phyloP scores from a whole-genome alignment of 2,329 filamentous ascomycete species.

The Cladosporium sp. region DNA sequence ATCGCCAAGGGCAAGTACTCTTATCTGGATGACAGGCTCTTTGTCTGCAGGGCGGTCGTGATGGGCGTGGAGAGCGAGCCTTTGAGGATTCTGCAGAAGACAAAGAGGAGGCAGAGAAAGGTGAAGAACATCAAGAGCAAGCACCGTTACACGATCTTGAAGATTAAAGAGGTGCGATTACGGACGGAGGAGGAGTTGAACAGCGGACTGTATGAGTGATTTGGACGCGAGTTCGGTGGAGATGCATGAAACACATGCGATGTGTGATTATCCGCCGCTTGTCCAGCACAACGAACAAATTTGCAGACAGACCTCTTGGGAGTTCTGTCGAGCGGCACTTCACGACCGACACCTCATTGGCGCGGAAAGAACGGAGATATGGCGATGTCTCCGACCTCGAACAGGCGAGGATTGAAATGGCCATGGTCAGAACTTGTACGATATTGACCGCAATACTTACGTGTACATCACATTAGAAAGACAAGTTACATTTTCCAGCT shows the following conservation, averaged over 20 bases:
- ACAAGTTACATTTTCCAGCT: background rate
- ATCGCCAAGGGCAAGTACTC: conserved; percentile 33
- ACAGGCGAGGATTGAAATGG: no score
- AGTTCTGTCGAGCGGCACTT: no score
- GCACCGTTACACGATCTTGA: conserved; percentile 80
- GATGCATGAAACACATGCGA: no score
- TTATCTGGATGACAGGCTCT: conserved; percentile 77
- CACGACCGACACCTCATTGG: no score
- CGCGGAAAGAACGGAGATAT: no score
- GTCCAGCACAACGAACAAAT: no score
- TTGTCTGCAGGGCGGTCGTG: conserved; percentile 79
- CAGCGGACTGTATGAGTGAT: background rate
- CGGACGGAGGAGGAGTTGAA: conserved; percentile 34
- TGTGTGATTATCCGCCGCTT: no score
- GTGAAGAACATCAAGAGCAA: conserved; percentile 80
- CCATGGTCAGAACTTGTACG: background rate
- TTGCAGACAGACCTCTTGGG: no score
- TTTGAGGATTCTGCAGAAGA: conserved; percentile 52
- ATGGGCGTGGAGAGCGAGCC: conserved; percentile 74
- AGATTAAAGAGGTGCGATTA: conserved; percentile 76
- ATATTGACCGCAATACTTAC: conserved; percentile 5
- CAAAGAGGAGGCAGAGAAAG: conserved; percentile 62
- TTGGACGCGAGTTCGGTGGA: background rate
- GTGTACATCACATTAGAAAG: conserved; percentile 3
- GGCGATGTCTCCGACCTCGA: no score